Conservation (phyloP, 1,284 basidiomycete species). For the Ganoderma resinaceum region DNA sequence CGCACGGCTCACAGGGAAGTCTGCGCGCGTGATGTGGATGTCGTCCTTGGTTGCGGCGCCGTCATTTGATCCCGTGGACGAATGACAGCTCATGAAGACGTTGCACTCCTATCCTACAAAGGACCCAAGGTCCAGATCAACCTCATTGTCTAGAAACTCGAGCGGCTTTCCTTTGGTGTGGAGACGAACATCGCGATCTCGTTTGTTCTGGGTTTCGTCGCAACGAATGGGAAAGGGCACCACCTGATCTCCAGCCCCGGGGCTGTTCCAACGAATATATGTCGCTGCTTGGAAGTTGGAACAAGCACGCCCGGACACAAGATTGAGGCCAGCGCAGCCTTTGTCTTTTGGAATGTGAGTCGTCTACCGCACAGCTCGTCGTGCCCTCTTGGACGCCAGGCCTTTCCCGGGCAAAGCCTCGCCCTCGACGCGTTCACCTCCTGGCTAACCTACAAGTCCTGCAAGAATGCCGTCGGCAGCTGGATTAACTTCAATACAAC, state of each 20-base stretch:
- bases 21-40: conserved; percentile 83
- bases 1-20: conserved; percentile 15
- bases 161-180: conserved; percentile 46
- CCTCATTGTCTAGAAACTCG: conserved; percentile 68
- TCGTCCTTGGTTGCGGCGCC: conserved; percentile 75
- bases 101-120: conserved; percentile 74
- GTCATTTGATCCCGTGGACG: conserved; percentile 70
- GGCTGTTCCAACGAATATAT: conserved; percentile 67
- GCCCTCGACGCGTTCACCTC: no score
- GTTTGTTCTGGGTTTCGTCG: conserved; percentile 13
- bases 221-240: conserved; percentile 45
- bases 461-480: no score
- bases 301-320: conserved; percentile 27
- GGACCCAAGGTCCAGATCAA: conserved; percentile 85
- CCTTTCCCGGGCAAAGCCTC: no score
- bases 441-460: no score
- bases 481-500: no score
- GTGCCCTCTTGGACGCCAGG: no score
- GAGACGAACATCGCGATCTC: conserved; percentile 7
- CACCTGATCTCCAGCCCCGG: conserved; percentile 82
- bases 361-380: no score
- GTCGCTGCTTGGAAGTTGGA: conserved; percentile 30
- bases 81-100: conserved; percentile 77
- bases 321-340: conserved; percentile 55
- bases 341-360: conserved; percentile 79